phyloP scores from a whole-genome alignment of 352 stramenopile genomes.

The Phytophthora sojae region DNA sequence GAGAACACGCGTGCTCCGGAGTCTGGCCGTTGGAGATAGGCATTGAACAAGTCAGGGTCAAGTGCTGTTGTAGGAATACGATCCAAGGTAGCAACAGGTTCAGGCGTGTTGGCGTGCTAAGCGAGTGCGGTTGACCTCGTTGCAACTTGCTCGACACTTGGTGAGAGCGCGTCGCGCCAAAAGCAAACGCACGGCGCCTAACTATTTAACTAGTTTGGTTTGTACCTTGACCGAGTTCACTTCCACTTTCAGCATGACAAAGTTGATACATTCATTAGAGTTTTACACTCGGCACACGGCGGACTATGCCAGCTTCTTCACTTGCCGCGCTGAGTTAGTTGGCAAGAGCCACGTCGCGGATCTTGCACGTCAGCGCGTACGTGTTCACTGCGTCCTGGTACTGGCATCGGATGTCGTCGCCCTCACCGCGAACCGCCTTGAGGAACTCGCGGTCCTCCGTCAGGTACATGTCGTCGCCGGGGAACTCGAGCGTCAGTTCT shows the following conservation, averaged over 20 bases:
- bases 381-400: constrained; percentile 46
- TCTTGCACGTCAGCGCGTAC: constrained; percentile 55
- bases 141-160: constrained; percentile 28
- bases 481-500: constrained; percentile 44
- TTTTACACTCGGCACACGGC: not conserved
- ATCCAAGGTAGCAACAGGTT: constrained; percentile 34
- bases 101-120: constrained; percentile 18
- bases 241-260: too few relatives aligned
- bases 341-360: constrained; percentile 41
- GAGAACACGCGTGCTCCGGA: constrained; percentile 58
- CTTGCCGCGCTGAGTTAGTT: constrained; percentile 19
- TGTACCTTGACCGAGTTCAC: too few relatives aligned
- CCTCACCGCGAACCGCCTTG: constrained; percentile 35
- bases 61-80: constrained; percentile 22
- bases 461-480: constrained; percentile 52
- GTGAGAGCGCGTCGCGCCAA: constrained; percentile 17
- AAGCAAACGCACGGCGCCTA: constrained; percentile 18
- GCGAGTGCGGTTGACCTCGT: constrained; percentile 32
- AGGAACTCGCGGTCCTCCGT: constrained; percentile 49
- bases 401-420: constrained; percentile 36
- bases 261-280: constrained; percentile 8
- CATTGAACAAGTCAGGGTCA: constrained; percentile 3
- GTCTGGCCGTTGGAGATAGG: constrained; percentile 75
- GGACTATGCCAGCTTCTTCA: too few relatives aligned
- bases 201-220: constrained; percentile 23